phyloP scores from a whole-genome alignment of 805 yeast genomes.

The Wickerhamiella cacticola region DNA sequence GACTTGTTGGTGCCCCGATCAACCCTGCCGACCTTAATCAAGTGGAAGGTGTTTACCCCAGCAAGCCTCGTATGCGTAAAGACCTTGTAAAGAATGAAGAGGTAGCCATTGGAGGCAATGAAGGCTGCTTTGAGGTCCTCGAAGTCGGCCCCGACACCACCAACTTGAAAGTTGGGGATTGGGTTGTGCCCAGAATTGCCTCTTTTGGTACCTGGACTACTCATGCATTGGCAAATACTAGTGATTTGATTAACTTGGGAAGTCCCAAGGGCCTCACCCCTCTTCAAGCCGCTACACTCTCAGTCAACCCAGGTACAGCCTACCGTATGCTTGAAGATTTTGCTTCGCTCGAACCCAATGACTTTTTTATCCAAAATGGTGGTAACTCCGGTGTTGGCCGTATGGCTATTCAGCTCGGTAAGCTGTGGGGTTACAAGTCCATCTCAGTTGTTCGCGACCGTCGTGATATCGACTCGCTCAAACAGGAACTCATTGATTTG shows the following conservation, averaged over 20 bases:
- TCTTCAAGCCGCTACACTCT: conserved; percentile 63
- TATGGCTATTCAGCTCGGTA: conserved; percentile 79
- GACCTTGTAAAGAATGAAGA: conserved; percentile 44
- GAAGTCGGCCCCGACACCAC: conserved; percentile 43
- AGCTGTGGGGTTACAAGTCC: conserved; percentile 65
- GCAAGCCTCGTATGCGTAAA: conserved; percentile 48
- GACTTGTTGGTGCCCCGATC: conserved; percentile 68
- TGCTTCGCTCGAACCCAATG: conserved; percentile 45
- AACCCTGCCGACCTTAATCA: conserved; percentile 88
- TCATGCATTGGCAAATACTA: conserved; percentile 45
- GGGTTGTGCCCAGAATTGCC: conserved; percentile 69
- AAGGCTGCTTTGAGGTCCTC: conserved; percentile 81
- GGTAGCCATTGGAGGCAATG: conserved; percentile 83
- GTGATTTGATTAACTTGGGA: conserved; percentile 47
- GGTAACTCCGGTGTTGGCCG: conserved; percentile 94
- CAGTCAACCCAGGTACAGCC: conserved; percentile 90
- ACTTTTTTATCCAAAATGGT: conserved; percentile 94
- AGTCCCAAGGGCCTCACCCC: conserved; percentile 30
- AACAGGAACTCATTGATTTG: conserved; percentile 40
- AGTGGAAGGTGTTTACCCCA: conserved; percentile 74
- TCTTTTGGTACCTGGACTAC: conserved; percentile 93
- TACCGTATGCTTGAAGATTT: conserved; percentile 72
- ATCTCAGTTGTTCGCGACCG: conserved; percentile 82
- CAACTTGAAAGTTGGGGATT: conserved; percentile 55
- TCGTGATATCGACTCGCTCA: conserved; percentile 54